phyloP scores from a whole-genome alignment of 75 land plant species.

The Cunninghamia lanceolata region DNA sequence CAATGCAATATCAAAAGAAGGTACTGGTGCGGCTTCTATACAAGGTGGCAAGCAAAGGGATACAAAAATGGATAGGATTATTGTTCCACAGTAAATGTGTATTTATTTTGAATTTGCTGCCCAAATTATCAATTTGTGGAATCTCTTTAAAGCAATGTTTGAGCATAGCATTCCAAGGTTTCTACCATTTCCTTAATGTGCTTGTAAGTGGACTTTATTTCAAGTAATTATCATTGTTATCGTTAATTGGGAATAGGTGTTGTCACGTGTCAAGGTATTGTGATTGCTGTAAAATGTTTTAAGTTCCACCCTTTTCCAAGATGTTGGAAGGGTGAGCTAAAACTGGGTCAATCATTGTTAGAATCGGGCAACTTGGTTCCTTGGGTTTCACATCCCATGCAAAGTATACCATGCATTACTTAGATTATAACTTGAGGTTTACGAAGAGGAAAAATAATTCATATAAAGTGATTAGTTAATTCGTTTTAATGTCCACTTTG shows the following conservation, averaged over 20 bases:
- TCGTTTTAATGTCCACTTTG: not conserved
- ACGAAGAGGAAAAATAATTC: not conserved
- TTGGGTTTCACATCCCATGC: not conserved
- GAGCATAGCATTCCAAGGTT: not conserved
- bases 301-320: not conserved
- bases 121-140: not conserved
- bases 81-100: not conserved
- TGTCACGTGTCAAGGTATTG: not conserved
- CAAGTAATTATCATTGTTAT: not conserved
- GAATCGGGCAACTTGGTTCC: not conserved
- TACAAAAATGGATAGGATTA: constrained; percentile 1
- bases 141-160: not conserved
- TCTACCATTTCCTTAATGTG: not conserved
- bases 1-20: constrained; percentile 1
- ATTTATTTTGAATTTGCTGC: not conserved
- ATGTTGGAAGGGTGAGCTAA: not conserved
- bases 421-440: not conserved
- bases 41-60: constrained; percentile 1
- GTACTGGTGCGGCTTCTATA: constrained; percentile 1
- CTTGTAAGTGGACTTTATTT: not conserved
- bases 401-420: not conserved
- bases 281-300: not conserved
- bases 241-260: not conserved
- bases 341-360: not conserved
- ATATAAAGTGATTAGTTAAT: not conserved